phyloP scores from a whole-genome alignment of 306 rosid genomes.

The Citrullus amarus region DNA sequence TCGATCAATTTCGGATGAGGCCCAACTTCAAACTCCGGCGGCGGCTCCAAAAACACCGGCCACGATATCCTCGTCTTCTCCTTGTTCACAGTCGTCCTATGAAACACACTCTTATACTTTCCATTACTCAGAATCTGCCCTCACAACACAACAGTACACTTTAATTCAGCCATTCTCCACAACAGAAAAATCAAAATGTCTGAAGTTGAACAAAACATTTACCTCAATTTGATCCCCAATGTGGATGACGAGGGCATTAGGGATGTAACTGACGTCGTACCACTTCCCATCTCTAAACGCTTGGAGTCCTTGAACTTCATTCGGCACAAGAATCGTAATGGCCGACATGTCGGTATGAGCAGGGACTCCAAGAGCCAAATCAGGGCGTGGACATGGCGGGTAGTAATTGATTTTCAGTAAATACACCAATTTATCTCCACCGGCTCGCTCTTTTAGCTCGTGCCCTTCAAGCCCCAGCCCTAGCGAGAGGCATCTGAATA shows the following conservation, averaged over 20 bases:
- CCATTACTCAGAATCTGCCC: constrained; percentile 67
- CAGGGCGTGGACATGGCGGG: constrained; percentile 77
- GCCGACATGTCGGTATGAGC: constrained; percentile 68
- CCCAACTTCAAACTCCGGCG: constrained; percentile 14
- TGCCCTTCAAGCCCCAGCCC: constrained; percentile 55
- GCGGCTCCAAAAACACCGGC: constrained; percentile 43
- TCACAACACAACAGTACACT: background rate
- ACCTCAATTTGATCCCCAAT: constrained; percentile 81
- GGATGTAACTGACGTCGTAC: constrained; percentile 58
- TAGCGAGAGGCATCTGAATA: constrained; percentile 31
- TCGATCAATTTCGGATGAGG: constrained; percentile 23
- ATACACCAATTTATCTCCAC: constrained; percentile 44
- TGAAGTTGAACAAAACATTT: background rate
- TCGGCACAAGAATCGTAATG: constrained; percentile 58
- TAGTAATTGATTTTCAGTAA: constrained; percentile 72
- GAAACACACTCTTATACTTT: constrained; percentile 28
- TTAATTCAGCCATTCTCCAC: background rate
- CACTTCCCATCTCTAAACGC: constrained; percentile 51
- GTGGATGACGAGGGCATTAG: constrained; percentile 64
- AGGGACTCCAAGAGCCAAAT: constrained; percentile 58
- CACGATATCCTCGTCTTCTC: constrained; percentile 32
- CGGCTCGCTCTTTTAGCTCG: constrained; percentile 36
- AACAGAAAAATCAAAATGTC: background rate
- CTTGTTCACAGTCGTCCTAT: constrained; percentile 30
- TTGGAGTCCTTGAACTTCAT: constrained; percentile 73